Conservation (phyloP, 495 filamentous ascomycete genomes). For the Lasiosphaeria ovina region DNA sequence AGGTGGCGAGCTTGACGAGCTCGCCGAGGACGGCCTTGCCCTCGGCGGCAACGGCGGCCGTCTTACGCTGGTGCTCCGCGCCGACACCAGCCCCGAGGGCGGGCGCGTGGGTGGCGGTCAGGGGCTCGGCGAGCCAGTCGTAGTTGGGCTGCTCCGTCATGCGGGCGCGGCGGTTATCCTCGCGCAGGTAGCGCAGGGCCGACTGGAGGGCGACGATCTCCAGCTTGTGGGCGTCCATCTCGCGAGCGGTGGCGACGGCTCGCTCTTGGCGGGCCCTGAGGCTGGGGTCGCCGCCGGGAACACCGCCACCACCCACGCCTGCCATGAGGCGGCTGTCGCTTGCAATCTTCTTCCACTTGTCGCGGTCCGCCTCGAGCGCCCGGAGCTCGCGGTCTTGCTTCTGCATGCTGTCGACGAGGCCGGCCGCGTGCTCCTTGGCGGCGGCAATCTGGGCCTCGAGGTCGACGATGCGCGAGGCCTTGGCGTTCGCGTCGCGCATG, state of each 20-base stretch:
- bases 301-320: constrained; percentile 39
- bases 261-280: constrained; percentile 55
- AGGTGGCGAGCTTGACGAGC: constrained; percentile 64
- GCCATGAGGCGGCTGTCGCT: constrained; percentile 60
- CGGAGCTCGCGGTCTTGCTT: constrained; percentile 57
- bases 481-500: constrained; percentile 74
- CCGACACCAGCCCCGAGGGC: constrained; percentile 21
- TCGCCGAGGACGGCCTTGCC: constrained; percentile 68
- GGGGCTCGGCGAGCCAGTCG: constrained; percentile 66
- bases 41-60: constrained; percentile 60
- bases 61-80: constrained; percentile 47
- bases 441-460: constrained; percentile 59
- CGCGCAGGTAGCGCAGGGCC: constrained; percentile 73
- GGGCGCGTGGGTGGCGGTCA: constrained; percentile 46
- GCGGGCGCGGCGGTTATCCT: constrained; percentile 69
- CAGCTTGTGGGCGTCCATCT: constrained; percentile 69
- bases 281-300: constrained; percentile 41
- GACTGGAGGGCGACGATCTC: constrained; percentile 70
- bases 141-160: constrained; percentile 58
- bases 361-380: constrained; percentile 60
- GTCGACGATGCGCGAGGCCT: constrained; percentile 60
- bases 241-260: constrained; percentile 65
- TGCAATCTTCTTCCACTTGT: constrained; percentile 73
- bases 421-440: constrained; percentile 53
- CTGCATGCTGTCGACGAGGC: constrained; percentile 63